These are phyloP conservation scores for Suillus hirtellus DNA, from an alignment of 768 basidiomycete genomes.

Conservation along the genomic window DNA sequence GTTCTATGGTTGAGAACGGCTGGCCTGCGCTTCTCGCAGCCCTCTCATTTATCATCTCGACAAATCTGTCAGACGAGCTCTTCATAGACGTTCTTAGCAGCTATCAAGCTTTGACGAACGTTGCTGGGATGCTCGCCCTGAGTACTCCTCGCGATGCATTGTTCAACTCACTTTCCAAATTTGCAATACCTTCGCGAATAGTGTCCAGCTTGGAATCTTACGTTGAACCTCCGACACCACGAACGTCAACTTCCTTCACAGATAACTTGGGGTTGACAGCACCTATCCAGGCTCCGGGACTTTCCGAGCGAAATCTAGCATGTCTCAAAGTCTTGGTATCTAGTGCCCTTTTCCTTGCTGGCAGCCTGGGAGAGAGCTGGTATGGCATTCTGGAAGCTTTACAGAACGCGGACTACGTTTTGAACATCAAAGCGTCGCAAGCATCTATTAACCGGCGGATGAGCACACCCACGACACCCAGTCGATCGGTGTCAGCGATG, in stretches of 20 bases:
- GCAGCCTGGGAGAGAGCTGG: conserved; percentile 89
- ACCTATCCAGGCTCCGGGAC: conserved; percentile 59
- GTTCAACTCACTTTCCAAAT: conserved; percentile 85
- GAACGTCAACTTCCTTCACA: conserved; percentile 56
- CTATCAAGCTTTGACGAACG: conserved; percentile 82
- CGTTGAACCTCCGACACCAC: conserved; percentile 56
- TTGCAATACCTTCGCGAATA: conserved; percentile 87
- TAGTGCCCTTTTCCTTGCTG: conserved; percentile 78
- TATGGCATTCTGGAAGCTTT: conserved; percentile 86
- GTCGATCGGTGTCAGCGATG: conserved; percentile 42
- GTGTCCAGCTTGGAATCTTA: conserved; percentile 79
- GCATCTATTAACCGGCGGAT: conserved; percentile 33
- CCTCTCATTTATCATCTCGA: conserved; percentile 84
- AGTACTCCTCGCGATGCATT: conserved; percentile 91
- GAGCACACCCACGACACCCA: conserved; percentile 32
- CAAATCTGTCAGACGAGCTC: conserved; percentile 88
- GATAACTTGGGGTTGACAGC: conserved; percentile 67
- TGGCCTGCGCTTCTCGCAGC: conserved; percentile 95
- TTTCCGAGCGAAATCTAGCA: conserved; percentile 88
- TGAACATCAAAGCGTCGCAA: conserved; percentile 59
- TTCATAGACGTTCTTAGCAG: conserved; percentile 85
- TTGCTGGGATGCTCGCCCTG: conserved; percentile 86
- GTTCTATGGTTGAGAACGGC: conserved; percentile 78
- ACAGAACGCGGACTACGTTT: conserved; percentile 93
- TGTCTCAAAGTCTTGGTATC: conserved; percentile 84